Conservation (phyloP, 192 early-diverging fungal species). For the Coemansia sp. region DNA sequence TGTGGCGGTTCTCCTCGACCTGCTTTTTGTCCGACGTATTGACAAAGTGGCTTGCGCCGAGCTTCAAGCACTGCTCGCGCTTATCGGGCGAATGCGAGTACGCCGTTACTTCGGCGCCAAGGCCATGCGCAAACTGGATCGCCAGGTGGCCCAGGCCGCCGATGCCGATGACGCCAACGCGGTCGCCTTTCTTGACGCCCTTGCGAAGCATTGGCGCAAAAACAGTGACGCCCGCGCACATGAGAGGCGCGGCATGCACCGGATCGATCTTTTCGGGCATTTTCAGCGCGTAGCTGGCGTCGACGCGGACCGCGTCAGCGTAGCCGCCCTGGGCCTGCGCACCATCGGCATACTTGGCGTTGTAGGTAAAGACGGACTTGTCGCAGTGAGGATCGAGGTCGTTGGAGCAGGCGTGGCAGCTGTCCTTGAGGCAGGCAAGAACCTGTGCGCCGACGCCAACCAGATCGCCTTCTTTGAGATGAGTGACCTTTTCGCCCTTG, state of each 20-base stretch:
- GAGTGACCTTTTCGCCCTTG: conserved; percentile 56
- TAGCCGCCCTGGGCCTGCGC: conserved; percentile 55
- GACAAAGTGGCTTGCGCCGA: conserved; percentile 60
- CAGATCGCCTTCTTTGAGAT: conserved; percentile 58
- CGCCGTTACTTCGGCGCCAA: conserved; percentile 51
- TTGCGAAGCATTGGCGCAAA: conserved; percentile 66
- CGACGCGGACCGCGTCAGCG: conserved; percentile 61
- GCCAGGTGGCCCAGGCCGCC: conserved; percentile 76
- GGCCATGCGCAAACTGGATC: conserved; percentile 59
- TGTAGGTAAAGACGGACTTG: conserved; percentile 50
- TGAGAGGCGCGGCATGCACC: conserved; percentile 65
- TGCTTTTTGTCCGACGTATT: conserved; percentile 29
- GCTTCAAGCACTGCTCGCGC: conserved; percentile 55
- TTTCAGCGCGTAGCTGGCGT: conserved; percentile 61
- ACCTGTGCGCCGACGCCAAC: conserved; percentile 68
- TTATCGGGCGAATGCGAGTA: conserved; percentile 59
- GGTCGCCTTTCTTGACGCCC: conserved; percentile 58
- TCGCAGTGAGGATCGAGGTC: conserved; percentile 48
- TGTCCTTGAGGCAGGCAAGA: conserved; percentile 49
- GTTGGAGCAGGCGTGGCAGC: conserved; percentile 56
- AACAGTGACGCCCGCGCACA: conserved; percentile 81
- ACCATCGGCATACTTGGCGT: conserved; percentile 56
- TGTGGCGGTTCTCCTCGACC: conserved; percentile 18
- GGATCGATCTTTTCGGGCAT: conserved; percentile 55
- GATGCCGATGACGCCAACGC: conserved; percentile 71